These are phyloP conservation scores for Penicillium pulvis DNA, from an alignment of 495 filamentous ascomycete genomes.

Conservation along the genomic window DNA sequence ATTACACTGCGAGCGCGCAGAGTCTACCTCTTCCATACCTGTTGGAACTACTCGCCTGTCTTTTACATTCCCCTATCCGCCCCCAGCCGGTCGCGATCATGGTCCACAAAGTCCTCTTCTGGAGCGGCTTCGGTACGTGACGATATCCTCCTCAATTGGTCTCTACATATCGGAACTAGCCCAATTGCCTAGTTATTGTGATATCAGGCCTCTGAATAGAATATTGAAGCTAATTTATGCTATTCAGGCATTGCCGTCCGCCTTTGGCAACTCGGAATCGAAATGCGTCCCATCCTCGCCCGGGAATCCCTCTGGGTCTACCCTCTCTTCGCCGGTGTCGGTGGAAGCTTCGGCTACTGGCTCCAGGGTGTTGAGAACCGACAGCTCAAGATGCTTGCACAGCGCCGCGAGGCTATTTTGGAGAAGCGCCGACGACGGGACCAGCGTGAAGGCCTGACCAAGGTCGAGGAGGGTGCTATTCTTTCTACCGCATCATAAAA, in stretches of 20 bases:
- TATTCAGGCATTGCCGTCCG: slow-evolving; percentile 80
- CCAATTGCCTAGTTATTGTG: no score
- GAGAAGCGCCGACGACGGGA: slow-evolving; percentile 86
- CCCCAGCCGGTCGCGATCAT: slow-evolving; percentile 33
- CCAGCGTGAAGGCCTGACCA: slow-evolving; percentile 52
- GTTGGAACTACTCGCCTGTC: slow-evolving; percentile 13
- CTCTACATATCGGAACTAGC: neutral
- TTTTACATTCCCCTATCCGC: slow-evolving; percentile 18
- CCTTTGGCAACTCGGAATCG: slow-evolving; percentile 94
- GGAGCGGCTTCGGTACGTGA: slow-evolving; percentile 90
- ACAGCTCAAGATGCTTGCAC: slow-evolving; percentile 72
- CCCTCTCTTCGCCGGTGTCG: slow-evolving; percentile 80
- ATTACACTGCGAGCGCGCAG: slow-evolving; percentile 16
- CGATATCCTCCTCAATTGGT: slow-evolving; percentile 5
- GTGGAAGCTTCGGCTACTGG: slow-evolving; percentile 96
- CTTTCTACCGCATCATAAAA: slow-evolving; percentile 45
- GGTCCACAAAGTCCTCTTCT: slow-evolving; percentile 90
- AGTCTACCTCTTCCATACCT: slow-evolving; percentile 7
- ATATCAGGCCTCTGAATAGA: no score
- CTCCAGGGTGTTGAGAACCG: slow-evolving; percentile 79
- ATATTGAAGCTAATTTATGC: neutral
- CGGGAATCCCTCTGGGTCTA: slow-evolving; percentile 82
- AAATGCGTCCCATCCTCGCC: slow-evolving; percentile 93
- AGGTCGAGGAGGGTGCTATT: slow-evolving; percentile 40
- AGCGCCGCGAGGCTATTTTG: slow-evolving; percentile 73